Evolutionary conservation across 352 stramenopile genomes (phyloP).

Genomic region (Lagenidium giganteum): DNA sequence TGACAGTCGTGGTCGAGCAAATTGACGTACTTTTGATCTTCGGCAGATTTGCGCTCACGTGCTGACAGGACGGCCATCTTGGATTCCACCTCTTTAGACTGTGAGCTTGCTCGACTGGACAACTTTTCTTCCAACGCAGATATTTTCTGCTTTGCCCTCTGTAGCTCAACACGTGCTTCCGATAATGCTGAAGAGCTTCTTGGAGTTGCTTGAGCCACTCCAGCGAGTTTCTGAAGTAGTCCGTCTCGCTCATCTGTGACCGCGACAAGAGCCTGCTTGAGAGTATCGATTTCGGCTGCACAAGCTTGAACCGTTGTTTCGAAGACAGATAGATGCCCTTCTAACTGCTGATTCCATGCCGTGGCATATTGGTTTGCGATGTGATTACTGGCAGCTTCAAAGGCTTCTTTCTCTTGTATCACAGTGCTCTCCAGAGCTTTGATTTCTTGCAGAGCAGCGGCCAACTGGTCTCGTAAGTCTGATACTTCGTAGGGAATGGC

Average conservation of each 20-base stretch:
- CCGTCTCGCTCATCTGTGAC: conserved; percentile 20
- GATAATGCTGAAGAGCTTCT: conserved; percentile 15
- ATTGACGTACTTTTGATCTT: conserved; percentile 55
- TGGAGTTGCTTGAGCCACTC: conserved; percentile 6
- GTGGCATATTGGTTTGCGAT: conserved; percentile 1
- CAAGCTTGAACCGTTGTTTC: too few relatives aligned
- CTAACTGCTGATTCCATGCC: too few relatives aligned
- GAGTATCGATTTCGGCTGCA: too few relatives aligned
- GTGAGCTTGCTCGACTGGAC: conserved; percentile 14
- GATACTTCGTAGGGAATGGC: too few relatives aligned
- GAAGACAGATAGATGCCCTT: too few relatives aligned
- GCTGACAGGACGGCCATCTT: conserved; percentile 25
- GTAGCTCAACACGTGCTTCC: conserved; percentile 36
- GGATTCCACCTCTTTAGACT: conserved; percentile 30
- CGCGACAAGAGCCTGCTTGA: too few relatives aligned
- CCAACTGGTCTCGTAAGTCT: too few relatives aligned
- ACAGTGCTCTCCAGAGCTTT: too few relatives aligned
- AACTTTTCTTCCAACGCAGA: conserved; percentile 35
- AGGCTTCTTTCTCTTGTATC: background rate
- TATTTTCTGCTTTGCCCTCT: conserved; percentile 50
- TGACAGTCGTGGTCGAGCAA: too few relatives aligned
- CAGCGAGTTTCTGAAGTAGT: conserved; percentile 14
- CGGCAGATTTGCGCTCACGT: conserved; percentile 25
- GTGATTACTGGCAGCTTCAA: background rate
- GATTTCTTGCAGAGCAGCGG: too few relatives aligned